Base-by-base conservation (phyloP, 306 rosid genomes). In the Gastrolobium villosum region DNA sequence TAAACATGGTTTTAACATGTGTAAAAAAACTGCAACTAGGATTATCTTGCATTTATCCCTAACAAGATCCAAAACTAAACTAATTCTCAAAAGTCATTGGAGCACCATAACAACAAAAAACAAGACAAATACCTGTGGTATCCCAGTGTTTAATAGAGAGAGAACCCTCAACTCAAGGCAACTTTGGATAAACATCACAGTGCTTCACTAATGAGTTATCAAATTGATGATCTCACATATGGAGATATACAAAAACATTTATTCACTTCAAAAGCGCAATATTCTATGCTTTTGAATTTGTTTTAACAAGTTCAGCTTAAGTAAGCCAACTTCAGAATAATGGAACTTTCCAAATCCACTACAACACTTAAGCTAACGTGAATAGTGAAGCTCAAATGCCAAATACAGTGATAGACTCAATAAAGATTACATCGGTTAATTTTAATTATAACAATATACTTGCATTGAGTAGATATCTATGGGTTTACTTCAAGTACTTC, bases 281-380 rank as follows among this genome's bases (percentile, higher is more conserved):
- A 43, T 43, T 41, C 39, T 32, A 11, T 44, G 39, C 15, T 46
- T 4, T 8, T 35, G 8, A 49, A 59, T 46, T 49, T 31, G 52
- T 46, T 67, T 59, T 39, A 20, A 40, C 49, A 61, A 84, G 52
- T 59, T 74, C 57, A 50, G 13, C 48, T 73, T 28, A 52, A 68
- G 26, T 2, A 54, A 43, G 54, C 70, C 62, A 57, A n/a, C 41
- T 31, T 49, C 65, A 57, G 66, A 71, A 50, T n/a, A n/a, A 54
- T 14, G 44, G 28, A 37, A 53, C 69, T 53, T 44, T 54, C 40
- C 13, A 26, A 59, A 37, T 48, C 43, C 20, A 26, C 26, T 68
- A 48, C 9, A 77, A 7, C 46, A 54, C 36, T 53, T 5, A 7
- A 77, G 9, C 11, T 43, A 5, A 59, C 41, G 60, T 32, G 57